Base-by-base conservation (phyloP, 2,329 filamentous ascomycete genomes). In the Dactylellina cionopaga region DNA sequence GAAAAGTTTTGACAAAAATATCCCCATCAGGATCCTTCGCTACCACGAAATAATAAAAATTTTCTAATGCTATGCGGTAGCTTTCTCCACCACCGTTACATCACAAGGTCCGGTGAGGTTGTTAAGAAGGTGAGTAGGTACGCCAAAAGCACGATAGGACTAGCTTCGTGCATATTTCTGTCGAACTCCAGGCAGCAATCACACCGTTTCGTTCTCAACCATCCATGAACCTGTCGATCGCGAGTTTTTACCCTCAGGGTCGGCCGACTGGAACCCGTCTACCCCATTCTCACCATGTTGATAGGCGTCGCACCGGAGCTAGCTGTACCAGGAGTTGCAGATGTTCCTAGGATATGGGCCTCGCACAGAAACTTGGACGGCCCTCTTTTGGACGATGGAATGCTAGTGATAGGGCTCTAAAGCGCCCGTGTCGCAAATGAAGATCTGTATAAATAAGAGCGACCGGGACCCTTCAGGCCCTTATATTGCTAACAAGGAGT, bases 61-160 rank as follows among this genome's bases (percentile, higher is more conserved):
- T n/a, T n/a, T n/a, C n/a, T n/a, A n/a, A n/a, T n/a, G n/a, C n/a
- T n/a, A 31, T 47, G 13, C 39, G 13, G 9, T 10, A 19, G 19
- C 27, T 22, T 52, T 52, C 51, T 10, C 62, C 62, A 65, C 62
- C 15, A 58, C 15, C 19, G 62, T 65, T 65, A 56, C 62, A 65
- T 65, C 33, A 65, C 39, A 43, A 58, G 24, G 29, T 33, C 22
- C 9, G 37, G 24, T 37, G 44, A 29, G 17, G 19, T 19, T 27
- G 41, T 41, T 19, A 31, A 49, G 62, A 56, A 29, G 62, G 41
- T 56, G 41, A n/a, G 19, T 59, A n/a, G n/a, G n/a, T n/a, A n/a
- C n/a, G n/a, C n/a, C n/a, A n/a, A n/a, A n/a, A n/a, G n/a, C n/a
- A n/a, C n/a, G n/a, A n/a, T 24, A 6, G 41, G 5, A 22, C 41